These are phyloP conservation scores for Podila horticola DNA, from an alignment of 192 early-diverging fungal genomes.

Conservation along the genomic window DNA sequence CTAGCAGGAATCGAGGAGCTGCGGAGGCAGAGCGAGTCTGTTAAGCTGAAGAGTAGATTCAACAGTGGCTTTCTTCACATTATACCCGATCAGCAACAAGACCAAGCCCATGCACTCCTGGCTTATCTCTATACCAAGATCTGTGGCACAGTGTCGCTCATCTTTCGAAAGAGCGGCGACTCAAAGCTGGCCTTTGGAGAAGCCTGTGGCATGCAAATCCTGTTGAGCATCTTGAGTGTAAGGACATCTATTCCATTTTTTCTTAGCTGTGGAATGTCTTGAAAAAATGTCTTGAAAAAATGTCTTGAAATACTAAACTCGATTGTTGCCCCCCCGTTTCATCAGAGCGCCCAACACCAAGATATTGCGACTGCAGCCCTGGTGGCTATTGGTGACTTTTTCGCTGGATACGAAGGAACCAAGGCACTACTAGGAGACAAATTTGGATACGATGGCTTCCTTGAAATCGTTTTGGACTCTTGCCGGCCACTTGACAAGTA, in stretches of 20 bases:
- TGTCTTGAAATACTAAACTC: background rate
- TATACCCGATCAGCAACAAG: constrained; percentile 23
- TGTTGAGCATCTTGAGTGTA: constrained; percentile 50
- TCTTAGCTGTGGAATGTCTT: background rate
- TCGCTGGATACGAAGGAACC: constrained; percentile 51
- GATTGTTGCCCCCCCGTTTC: background rate
- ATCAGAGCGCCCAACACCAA: constrained; percentile 40
- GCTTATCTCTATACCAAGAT: constrained; percentile 52
- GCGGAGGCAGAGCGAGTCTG: constrained; percentile 18
- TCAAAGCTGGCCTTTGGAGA: constrained; percentile 50
- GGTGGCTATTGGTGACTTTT: constrained; percentile 52
- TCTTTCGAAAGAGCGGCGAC: constrained; percentile 38
- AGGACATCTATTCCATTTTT: background rate
- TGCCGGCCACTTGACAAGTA: constrained; percentile 53
- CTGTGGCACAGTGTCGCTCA: constrained; percentile 45
- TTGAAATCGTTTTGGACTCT: constrained; percentile 51
- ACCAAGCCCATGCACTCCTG: constrained; percentile 35
- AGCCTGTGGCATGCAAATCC: constrained; percentile 45
- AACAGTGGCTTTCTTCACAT: constrained; percentile 27
- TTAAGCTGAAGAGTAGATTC: constrained; percentile 15
- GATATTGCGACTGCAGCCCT: constrained; percentile 52
- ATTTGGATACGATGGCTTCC: constrained; percentile 54
- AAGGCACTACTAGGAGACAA: constrained; percentile 33
- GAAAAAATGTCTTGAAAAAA: too few species aligned
- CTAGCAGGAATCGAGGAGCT: constrained; percentile 42